phyloP scores from a whole-genome alignment of 352 stramenopile genomes.

The Lagenidium giganteum region DNA sequence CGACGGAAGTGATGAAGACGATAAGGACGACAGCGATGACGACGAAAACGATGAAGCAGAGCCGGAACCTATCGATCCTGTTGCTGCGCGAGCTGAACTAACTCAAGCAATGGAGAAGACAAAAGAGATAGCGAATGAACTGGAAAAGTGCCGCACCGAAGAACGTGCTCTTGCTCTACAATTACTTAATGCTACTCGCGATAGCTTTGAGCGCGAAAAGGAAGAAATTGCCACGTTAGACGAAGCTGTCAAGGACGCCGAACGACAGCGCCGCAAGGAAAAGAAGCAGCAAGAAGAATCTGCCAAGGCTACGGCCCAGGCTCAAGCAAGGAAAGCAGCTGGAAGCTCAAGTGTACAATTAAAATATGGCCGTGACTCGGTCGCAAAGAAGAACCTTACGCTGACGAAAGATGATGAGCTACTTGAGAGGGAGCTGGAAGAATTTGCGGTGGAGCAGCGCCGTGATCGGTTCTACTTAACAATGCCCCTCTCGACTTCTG shows the following conservation, averaged over 20 bases:
- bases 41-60: conserved; percentile 19
- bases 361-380: conserved; percentile 38
- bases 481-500: conserved; percentile 28
- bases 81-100: conserved; percentile 36
- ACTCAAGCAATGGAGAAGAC: conserved; percentile 25
- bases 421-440: conserved; percentile 48
- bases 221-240: conserved; percentile 44
- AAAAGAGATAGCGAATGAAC: conserved; percentile 23
- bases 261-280: conserved; percentile 39
- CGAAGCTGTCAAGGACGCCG: conserved; percentile 30
- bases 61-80: conserved; percentile 27
- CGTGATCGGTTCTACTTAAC: conserved; percentile 48
- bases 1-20: neutral
- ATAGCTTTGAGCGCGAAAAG: conserved; percentile 51
- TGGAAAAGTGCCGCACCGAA: conserved; percentile 23
- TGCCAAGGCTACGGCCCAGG: conserved; percentile 38
- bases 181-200: conserved; percentile 50
- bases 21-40: conserved; percentile 11
- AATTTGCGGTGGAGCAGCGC: conserved; percentile 36
- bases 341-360: conserved; percentile 18
- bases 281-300: conserved; percentile 40
- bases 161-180: conserved; percentile 55
- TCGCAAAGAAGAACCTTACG: conserved; percentile 50
- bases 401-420: conserved; percentile 46
- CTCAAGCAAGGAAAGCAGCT: conserved; percentile 28